Conservation (phyloP, 2,329 filamentous ascomycete genomes). For the Penicillium griseofulvum region DNA sequence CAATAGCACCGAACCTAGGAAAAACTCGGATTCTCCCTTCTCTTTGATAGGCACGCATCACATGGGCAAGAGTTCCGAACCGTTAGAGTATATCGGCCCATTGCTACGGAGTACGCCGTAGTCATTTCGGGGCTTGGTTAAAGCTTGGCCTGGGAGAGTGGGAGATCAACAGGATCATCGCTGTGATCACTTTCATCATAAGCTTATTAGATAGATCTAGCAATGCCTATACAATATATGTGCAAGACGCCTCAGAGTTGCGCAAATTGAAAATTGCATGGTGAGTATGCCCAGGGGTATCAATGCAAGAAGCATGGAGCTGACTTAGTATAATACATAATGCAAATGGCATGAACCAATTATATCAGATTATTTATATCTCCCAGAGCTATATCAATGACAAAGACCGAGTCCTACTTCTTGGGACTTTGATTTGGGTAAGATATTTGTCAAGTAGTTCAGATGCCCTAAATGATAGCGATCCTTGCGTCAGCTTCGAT, state of each 20-base stretch:
- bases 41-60: background rate
- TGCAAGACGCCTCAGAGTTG: background rate
- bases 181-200: background rate
- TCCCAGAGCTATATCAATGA: background rate
- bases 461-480: background rate
- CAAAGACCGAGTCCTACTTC: background rate
- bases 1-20: conserved; percentile 4
- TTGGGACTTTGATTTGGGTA: too few species aligned
- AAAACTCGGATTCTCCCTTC: background rate
- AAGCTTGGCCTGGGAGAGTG: conserved; percentile 7
- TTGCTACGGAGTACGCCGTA: too few species aligned
- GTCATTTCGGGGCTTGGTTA: background rate
- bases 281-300: background rate
- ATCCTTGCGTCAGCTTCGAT: conserved; percentile 34
- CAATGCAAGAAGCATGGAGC: background rate
- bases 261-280: background rate
- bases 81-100: background rate
- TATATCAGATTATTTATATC: too few species aligned
- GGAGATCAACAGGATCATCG: background rate
- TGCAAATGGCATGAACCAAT: background rate
- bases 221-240: background rate
- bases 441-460: background rate
- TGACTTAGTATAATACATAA: background rate
- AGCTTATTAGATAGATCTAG: background rate
- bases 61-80: background rate